phyloP scores from a whole-genome alignment of 108 stramenopile species.

The Pseudonitzschia pungens region DNA sequence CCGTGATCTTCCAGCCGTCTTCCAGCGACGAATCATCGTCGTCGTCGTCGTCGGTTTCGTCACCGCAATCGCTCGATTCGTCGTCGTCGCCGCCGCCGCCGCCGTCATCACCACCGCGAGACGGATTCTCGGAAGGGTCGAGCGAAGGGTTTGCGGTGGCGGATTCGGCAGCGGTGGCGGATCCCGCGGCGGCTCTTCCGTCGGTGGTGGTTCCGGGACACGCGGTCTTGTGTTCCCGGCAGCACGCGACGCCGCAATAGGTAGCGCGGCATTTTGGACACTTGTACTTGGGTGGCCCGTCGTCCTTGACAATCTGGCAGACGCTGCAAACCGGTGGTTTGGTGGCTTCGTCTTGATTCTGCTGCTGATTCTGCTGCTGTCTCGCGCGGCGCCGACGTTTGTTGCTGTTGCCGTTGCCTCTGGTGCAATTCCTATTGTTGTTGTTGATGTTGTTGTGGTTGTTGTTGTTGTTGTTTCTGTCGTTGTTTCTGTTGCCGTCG shows the following conservation, averaged over 20 bases:
- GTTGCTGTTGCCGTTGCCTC: slow-evolving; percentile 20
- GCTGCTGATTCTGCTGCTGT: not conserved
- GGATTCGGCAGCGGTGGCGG: not conserved
- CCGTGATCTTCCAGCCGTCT: slow-evolving; percentile 75
- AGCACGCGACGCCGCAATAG: slow-evolving; percentile 79
- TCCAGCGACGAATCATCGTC: slow-evolving; percentile 57
- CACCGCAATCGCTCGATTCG: too few species aligned
- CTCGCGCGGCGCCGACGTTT: not conserved
- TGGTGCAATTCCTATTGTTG: not conserved
- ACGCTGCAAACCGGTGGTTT: slow-evolving; percentile 11
- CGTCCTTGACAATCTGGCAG: slow-evolving; percentile 10
- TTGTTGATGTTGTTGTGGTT: not conserved
- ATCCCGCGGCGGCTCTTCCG: slow-evolving; percentile 5
- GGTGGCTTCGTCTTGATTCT: not conserved
- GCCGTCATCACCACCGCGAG: too few species aligned
- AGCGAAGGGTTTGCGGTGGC: slow-evolving; percentile 10
- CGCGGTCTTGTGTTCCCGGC: slow-evolving; percentile 62
- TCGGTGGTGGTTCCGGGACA: slow-evolving; percentile 25
- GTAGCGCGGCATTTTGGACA: slow-evolving; percentile 77
- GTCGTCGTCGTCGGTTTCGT: slow-evolving; percentile 11
- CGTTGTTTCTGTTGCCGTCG: not conserved
- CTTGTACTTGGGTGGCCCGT: slow-evolving; percentile 63
- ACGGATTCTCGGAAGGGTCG: too few species aligned
- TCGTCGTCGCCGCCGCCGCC: not conserved
- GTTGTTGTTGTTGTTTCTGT: not conserved